Evolutionary conservation across 345 rosid species (phyloP), one percentile per base, ranked within the genome.

Genomic region (Hypericum perforatum): DNA sequence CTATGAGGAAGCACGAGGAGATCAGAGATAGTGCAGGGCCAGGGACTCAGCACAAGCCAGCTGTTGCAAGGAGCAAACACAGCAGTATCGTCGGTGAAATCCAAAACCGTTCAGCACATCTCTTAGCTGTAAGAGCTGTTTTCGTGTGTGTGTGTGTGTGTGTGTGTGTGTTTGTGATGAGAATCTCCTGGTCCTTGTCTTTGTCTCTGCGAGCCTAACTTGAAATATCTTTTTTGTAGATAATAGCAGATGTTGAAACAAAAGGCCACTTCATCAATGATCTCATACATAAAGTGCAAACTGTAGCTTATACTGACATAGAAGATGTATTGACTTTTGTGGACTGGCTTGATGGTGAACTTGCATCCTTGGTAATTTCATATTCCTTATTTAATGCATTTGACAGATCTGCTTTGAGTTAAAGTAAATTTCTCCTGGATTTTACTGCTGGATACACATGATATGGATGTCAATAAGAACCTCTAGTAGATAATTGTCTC

Each of bases 41-140:
- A 0, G 73, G 73, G 61, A 73, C 57, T 69, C 58, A 56, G 32
- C 73, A 66, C 36, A 75, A 63, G 59, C 65, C 74, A 16, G 65
- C 67, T 0, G 65, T 65, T 0, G 70, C 57, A 39, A 62, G 39
- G 37, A 81, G 75, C 64, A 84, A 70, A 32, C 97, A 85, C 53
- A 81, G 62, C 50, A 84, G 91, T 71, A 82, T 86, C 45, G 91
- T 90, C 42, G 94, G 86, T 49, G 97, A 90, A 76, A 84, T 86
- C 64, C 94, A 82, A 64, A 86, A 90, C 63, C 91, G 97, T 44
- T 90, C 97, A 0, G 77, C 91, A 0, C 85, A 84, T 58, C 84
- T 86, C 9, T 68, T 84, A 53, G 97, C 97, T 37, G 97, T 90
- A 80, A 77, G 82, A 36, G 59, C 14, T 58, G 41, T 6, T 11